Evolutionary conservation across 169 alveolate species (phyloP).

Genomic region (Plasmodium fragile): DNA sequence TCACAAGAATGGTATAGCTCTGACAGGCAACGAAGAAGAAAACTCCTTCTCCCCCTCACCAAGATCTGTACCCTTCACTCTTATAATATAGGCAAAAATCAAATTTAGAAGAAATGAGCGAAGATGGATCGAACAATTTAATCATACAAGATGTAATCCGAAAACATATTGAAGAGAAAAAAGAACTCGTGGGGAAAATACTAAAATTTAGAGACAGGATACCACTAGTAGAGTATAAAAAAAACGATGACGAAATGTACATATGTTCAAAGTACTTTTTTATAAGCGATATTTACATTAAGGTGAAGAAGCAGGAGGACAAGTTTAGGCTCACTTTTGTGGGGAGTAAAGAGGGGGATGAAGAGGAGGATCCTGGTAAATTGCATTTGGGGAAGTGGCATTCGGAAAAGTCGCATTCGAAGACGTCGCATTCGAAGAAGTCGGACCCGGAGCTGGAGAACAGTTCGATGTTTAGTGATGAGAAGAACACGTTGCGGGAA

Average conservation of each 20-base stretch:
- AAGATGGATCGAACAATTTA: conserved; percentile 4
- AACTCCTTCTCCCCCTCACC: not conserved
- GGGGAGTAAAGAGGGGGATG: not conserved
- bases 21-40: not conserved
- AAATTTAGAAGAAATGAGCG: conserved; percentile 48
- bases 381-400: not conserved
- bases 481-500: not conserved
- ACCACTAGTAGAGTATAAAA: conserved; percentile 59
- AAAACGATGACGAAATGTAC: conserved; percentile 26
- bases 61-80: not conserved
- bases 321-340: conserved; percentile 41
- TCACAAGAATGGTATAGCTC: not conserved
- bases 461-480: not conserved
- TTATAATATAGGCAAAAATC: not conserved
- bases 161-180: conserved; percentile 47
- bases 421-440: not conserved
- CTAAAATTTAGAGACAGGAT: conserved; percentile 55
- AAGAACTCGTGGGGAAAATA: conserved; percentile 17
- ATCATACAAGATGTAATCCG: conserved; percentile 32
- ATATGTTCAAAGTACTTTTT: conserved; percentile 46
- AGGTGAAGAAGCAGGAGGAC: conserved; percentile 21
- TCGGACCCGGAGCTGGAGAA: not conserved
- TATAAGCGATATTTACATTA: conserved; percentile 58
- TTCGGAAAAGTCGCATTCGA: not conserved
- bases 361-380: not conserved